Base-by-base conservation (phyloP, 345 rosid genomes). In the Gossypium bickii region DNA sequence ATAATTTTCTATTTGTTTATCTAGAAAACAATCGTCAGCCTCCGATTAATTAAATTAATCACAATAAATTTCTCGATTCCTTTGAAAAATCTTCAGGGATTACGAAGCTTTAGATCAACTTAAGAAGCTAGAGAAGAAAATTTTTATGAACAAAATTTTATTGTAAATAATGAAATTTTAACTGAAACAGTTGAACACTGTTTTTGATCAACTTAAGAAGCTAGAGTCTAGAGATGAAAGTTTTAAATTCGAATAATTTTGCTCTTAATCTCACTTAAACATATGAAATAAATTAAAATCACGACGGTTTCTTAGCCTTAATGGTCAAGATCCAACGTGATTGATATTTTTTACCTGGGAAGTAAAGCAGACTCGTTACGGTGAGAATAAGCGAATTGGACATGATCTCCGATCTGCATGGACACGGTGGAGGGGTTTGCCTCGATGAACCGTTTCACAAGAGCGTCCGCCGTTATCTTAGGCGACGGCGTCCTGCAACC, bases 401-500 rank as follows among this genome's bases (percentile, higher is more conserved):
- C 97, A 77, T 85, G 25, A 47, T 92, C 97, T 2, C 97, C 95
- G 80, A 89, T 77, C 79, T 84, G 92, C 7, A 91, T 69, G 20
- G 97, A 85, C 52, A 94, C 95, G 12, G 90, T 83, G 45, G 93
- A 85, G 17, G 87, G 17, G 77, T 86, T 85, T 76, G 83, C 74
- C 59, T 81, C 87, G 25, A 89, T 65, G 84, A 94, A 94, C 11
- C 89, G 84, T 73, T 87, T 87, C 72, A 94, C 70, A 44, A 94
- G 83, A 59, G 89, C 83, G 1, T 80, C 82, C 70, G 97, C 79
- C 51, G 89, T 80, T 57, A 78, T 89, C 80, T 94, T 94, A 25
- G 97, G 98, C 7, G 98, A 94, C 45, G 98, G 98, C 9, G 97
- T 94, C 77, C 98, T 80, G 83, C 90, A 77, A 44, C 98, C 98